These are phyloP conservation scores for Tubosaeta sp. DNA, from an alignment of 768 basidiomycete species.

Conservation along the genomic window DNA sequence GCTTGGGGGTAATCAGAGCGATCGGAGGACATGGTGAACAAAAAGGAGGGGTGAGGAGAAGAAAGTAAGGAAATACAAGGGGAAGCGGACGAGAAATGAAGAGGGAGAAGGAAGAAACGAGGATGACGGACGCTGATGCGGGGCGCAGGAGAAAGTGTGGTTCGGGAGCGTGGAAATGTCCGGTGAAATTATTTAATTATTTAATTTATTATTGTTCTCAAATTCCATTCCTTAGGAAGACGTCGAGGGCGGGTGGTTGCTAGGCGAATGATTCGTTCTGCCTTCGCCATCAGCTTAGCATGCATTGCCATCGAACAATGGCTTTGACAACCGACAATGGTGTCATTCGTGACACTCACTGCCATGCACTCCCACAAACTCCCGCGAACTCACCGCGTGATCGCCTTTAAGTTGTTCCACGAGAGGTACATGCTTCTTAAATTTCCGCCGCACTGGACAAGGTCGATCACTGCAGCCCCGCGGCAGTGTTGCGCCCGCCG, in stretches of 20 bases:
- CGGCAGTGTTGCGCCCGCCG: too few relatives aligned
- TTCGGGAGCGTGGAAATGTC: slow-evolving; percentile 30
- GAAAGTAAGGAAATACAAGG: slow-evolving; percentile 21
- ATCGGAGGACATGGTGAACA: slow-evolving; percentile 38
- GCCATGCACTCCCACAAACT: neutral
- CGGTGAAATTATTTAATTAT: slow-evolving; percentile 16
- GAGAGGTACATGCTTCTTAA: neutral
- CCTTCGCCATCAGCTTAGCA: too few relatives aligned
- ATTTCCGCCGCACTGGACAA: neutral
- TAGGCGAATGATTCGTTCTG: neutral
- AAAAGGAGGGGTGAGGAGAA: slow-evolving; percentile 17
- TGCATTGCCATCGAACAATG: too few relatives aligned
- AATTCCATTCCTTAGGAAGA: neutral
- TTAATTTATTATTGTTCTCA: slow-evolving; percentile 18
- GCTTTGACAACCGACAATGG: neutral
- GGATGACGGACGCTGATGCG: slow-evolving; percentile 25
- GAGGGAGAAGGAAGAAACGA: slow-evolving; percentile 32
- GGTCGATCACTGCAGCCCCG: too few relatives aligned
- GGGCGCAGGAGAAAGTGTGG: slow-evolving; percentile 14
- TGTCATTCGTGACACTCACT: neutral
- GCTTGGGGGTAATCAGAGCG: slow-evolving; percentile 40
- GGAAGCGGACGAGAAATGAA: slow-evolving; percentile 18
- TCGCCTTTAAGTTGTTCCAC: neutral
- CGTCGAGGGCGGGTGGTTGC: neutral
- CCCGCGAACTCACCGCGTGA: neutral